Conservation (phyloP, 106 monocot genomes). For the Dendrobium officinale region DNA sequence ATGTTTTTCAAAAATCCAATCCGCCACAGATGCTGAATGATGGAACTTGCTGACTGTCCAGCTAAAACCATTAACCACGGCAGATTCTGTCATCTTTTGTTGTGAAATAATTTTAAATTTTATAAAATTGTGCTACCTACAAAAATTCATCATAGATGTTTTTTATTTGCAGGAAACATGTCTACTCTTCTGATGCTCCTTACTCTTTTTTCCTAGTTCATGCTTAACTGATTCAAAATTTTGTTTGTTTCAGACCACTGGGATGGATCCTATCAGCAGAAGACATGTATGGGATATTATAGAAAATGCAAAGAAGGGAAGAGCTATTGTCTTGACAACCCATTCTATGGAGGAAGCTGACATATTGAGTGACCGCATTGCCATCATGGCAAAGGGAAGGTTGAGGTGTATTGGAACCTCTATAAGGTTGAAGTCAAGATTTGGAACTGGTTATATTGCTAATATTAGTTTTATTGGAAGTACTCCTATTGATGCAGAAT, state of each 20-base stretch:
- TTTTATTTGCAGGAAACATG: not conserved
- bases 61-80: no score
- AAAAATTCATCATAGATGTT: not conserved
- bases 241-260: constrained; percentile 54
- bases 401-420: constrained; percentile 85
- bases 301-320: constrained; percentile 85
- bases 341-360: constrained; percentile 99
- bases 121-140: not conserved
- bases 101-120: not conserved
- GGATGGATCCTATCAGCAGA: constrained; percentile 91
- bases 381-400: constrained; percentile 93
- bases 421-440: constrained; percentile 72
- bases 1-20: no score
- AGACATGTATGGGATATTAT: constrained; percentile 98
- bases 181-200: not conserved
- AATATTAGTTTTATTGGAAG: constrained; percentile 58
- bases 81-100: not conserved
- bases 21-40: no score
- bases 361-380: constrained; percentile 82
- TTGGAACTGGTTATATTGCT: constrained; percentile 78
- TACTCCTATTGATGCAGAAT: constrained; percentile 1
- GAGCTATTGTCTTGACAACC: constrained; percentile 84
- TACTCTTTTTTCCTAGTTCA: not conserved
- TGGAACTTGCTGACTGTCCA: no score
- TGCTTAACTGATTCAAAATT: not conserved